These are phyloP conservation scores for Lipomyces orientalis DNA, from an alignment of 805 yeast genomes.

Conservation along the genomic window DNA sequence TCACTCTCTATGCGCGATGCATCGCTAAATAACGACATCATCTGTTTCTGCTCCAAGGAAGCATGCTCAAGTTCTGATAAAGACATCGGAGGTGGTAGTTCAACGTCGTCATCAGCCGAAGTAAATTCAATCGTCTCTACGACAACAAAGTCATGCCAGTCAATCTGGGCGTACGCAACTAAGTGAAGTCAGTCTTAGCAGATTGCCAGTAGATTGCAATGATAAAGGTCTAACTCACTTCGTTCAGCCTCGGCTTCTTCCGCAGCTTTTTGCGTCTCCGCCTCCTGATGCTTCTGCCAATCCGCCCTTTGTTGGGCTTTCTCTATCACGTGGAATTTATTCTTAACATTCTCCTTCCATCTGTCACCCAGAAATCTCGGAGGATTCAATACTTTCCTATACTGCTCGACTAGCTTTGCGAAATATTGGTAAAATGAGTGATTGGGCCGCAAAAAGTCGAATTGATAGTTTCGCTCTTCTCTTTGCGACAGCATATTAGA, in stretches of 20 bases:
- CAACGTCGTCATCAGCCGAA: constrained; percentile 62
- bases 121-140: constrained; percentile 73
- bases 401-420: constrained; percentile 60
- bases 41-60: constrained; percentile 59
- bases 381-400: constrained; percentile 49
- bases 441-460: constrained; percentile 64
- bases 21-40: constrained; percentile 38
- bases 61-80: constrained; percentile 66
- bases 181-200: constrained; percentile 26
- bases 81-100: constrained; percentile 57
- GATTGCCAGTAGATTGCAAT: background rate
- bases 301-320: constrained; percentile 64
- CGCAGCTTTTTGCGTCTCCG: constrained; percentile 47
- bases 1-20: constrained; percentile 44
- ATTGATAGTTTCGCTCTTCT: constrained; percentile 54
- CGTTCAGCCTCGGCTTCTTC: constrained; percentile 48
- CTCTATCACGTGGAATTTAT: constrained; percentile 50
- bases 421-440: constrained; percentile 69
- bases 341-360: constrained; percentile 43
- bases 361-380: constrained; percentile 38
- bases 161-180: constrained; percentile 71
- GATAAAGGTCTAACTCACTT: constrained; percentile 15
- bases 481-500: constrained; percentile 48
- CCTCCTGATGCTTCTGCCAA: constrained; percentile 50
- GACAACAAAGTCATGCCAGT: constrained; percentile 84